Evolutionary conservation across 1,139 yeast genomes (phyloP).

Genomic region (Hanseniaspora gamundiae): DNA sequence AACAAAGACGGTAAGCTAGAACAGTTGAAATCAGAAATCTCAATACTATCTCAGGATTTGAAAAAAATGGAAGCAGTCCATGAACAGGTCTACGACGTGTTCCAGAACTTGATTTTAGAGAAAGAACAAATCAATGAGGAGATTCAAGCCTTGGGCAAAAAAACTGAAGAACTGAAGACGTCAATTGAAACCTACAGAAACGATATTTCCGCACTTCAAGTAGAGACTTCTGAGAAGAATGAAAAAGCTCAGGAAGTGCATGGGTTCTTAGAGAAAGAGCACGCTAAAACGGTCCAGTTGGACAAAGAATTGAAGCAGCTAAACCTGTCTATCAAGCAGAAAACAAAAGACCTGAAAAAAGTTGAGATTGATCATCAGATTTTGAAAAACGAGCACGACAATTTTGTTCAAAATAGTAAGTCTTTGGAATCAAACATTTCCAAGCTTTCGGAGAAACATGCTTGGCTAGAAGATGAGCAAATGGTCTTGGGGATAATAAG

Average conservation of each 20-base stretch:
- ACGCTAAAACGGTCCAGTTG: conserved; percentile 49
- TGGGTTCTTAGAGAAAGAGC: conserved; percentile 35
- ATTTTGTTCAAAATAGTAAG: conserved; percentile 34
- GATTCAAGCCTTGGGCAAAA: conserved; percentile 34
- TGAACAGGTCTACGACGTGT: conserved; percentile 37
- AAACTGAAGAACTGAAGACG: conserved; percentile 26
- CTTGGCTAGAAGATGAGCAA: conserved; percentile 62
- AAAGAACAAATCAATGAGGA: conserved; percentile 59
- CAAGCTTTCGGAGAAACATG: conserved; percentile 41
- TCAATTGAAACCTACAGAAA: conserved; percentile 31
- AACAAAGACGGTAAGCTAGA: conserved; percentile 75
- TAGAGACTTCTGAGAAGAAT: conserved; percentile 16
- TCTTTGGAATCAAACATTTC: conserved; percentile 35
- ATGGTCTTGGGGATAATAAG: conserved; percentile 41
- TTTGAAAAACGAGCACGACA: conserved; percentile 52
- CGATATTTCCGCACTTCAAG: conserved; percentile 23
- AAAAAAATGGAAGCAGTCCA: conserved; percentile 32
- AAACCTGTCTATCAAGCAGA: conserved; percentile 38
- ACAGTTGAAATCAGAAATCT: conserved; percentile 49
- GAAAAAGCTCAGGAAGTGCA: conserved; percentile 12
- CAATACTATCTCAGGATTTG: conserved; percentile 29
- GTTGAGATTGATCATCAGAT: conserved; percentile 46
- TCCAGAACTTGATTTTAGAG: conserved; percentile 58
- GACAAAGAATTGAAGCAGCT: conserved; percentile 70
- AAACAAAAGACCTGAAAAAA: conserved; percentile 39